These are phyloP conservation scores for Cladophialophora carrionii DNA, from an alignment of 2,329 filamentous ascomycete species.

Conservation along the genomic window DNA sequence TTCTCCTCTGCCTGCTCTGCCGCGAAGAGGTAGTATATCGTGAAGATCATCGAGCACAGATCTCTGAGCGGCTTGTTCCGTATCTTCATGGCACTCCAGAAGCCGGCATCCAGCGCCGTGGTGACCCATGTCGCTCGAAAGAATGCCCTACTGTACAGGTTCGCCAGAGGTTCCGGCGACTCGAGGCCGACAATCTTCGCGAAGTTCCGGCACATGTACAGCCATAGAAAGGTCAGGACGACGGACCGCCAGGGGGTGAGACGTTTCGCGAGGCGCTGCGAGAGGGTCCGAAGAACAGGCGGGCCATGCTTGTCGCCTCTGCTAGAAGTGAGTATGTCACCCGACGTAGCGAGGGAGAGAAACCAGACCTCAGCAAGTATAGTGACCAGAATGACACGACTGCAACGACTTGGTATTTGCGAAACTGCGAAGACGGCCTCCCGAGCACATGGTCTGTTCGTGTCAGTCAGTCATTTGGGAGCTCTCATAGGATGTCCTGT, in stretches of 20 bases:
- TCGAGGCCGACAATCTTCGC: constrained; percentile 89
- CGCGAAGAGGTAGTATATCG: constrained; percentile 86
- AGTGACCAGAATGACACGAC: constrained; percentile 90
- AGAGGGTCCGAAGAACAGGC: constrained; percentile 71
- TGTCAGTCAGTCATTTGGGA: constrained; percentile 25
- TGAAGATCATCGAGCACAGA: constrained; percentile 79
- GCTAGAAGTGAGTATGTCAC: constrained; percentile 30
- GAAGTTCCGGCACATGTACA: constrained; percentile 91
- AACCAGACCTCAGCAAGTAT: constrained; percentile 71
- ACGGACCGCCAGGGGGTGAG: constrained; percentile 90
- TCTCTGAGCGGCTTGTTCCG: constrained; percentile 78
- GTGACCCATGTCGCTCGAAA: constrained; percentile 97
- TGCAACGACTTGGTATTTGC: constrained; percentile 87
- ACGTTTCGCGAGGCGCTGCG: constrained; percentile 67
- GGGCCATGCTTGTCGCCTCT: constrained; percentile 89
- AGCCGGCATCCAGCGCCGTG: constrained; percentile 91
- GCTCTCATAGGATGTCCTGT: neutral
- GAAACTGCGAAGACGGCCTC: constrained; percentile 85
- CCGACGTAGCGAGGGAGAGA: constrained; percentile 35
- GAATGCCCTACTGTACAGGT: constrained; percentile 88
- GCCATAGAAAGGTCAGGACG: constrained; percentile 82
- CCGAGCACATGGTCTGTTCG: constrained; percentile 81
- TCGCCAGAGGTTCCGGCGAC: constrained; percentile 88
- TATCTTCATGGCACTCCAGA: constrained; percentile 98
- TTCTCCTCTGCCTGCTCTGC: constrained; percentile 96